Percentiles rank a stretch among this genome's conserved stretches.
phyloP scores from a whole-genome alignment of 345 rosid genomes.

The Pelargonium nanum region DNA sequence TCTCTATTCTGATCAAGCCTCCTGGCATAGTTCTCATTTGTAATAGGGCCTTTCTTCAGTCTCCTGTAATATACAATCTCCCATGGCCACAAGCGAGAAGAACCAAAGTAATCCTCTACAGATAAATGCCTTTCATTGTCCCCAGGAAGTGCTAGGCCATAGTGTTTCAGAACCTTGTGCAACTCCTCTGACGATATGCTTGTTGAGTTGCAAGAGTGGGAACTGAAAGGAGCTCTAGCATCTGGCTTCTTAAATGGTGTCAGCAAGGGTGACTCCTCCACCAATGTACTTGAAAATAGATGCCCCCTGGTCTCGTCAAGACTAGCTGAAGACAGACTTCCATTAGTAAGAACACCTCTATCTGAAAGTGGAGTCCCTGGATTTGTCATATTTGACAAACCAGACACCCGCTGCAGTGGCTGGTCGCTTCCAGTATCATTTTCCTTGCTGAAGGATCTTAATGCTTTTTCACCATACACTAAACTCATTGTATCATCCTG shows the following conservation, averaged over 20 bases:
- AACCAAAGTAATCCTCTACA: constrained; percentile 29
- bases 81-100: constrained; percentile 45
- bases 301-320: constrained; percentile 7
- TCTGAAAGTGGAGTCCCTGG: constrained; percentile 10
- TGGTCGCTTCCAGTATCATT: constrained; percentile 13
- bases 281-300: constrained; percentile 17
- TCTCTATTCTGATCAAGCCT: constrained; percentile 35
- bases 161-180: constrained; percentile 29
- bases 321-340: constrained; percentile 10
- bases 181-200: constrained; percentile 28
- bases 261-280: constrained; percentile 4
- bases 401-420: constrained; percentile 11
- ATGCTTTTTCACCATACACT: constrained; percentile 2
- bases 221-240: constrained; percentile 14
- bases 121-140: constrained; percentile 22
- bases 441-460: constrained; percentile 11
- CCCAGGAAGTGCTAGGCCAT: constrained; percentile 22
- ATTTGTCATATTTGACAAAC: constrained; percentile 7
- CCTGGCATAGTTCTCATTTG: constrained; percentile 31
- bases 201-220: constrained; percentile 7
- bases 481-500: constrained; percentile 8
- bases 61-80: constrained; percentile 32
- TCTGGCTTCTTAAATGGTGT: constrained; percentile 8
- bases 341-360: constrained; percentile 8
- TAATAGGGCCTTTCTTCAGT: constrained; percentile 41